phyloP scores from a whole-genome alignment of 2,329 filamentous ascomycete species.

The Cladosporium sp. region DNA sequence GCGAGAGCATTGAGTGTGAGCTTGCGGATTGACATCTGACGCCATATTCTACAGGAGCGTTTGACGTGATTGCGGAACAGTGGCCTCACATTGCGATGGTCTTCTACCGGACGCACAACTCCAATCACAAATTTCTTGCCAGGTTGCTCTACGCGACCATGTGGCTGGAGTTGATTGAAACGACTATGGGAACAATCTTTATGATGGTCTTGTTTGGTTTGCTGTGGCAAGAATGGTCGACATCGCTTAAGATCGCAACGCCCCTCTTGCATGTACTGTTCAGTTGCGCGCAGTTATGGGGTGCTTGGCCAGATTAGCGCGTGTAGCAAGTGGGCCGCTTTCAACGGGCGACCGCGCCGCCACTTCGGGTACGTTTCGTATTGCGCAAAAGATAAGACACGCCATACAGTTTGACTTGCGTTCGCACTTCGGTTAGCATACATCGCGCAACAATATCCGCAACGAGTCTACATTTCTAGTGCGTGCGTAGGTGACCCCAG shows the following conservation, averaged over 20 bases:
- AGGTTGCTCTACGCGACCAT: slow-evolving; percentile 36
- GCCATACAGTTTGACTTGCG: too few relatives aligned
- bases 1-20: background rate
- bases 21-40: background rate
- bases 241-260: slow-evolving; percentile 42
- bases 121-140: slow-evolving; percentile 36
- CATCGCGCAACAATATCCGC: too few relatives aligned
- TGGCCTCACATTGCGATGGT: slow-evolving; percentile 45
- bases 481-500: too few relatives aligned
- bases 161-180: slow-evolving; percentile 37
- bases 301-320: too few relatives aligned
- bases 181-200: slow-evolving; percentile 39
- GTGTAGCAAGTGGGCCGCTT: too few relatives aligned
- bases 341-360: too few relatives aligned
- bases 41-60: slow-evolving; percentile 35
- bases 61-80: slow-evolving; percentile 45
- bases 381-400: too few relatives aligned
- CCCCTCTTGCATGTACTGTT: slow-evolving; percentile 43
- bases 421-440: too few relatives aligned
- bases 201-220: slow-evolving; percentile 44
- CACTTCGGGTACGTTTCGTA: too few relatives aligned
- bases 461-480: too few relatives aligned
- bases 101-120: slow-evolving; percentile 40
- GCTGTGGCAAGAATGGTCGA: slow-evolving; percentile 40
- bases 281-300: slow-evolving; percentile 41